Percentiles rank a stretch among this genome's conserved stretches.
phyloP scores from a whole-genome alignment of 176 grass and related monocot genomes.

The Eleusine indica region DNA sequence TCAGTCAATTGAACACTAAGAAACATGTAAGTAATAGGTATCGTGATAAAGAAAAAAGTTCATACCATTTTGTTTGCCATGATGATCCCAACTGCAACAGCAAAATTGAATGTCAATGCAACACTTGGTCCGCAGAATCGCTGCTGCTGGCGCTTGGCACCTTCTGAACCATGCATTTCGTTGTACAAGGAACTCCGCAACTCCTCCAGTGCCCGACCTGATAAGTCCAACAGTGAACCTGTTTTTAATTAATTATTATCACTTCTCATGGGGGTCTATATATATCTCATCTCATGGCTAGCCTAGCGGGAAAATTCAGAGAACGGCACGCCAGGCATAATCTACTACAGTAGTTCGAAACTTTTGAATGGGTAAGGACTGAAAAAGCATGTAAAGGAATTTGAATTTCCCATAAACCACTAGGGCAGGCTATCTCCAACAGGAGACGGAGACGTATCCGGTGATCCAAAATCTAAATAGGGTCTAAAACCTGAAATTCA shows the following conservation, averaged over 20 bases:
- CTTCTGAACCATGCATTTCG: constrained; percentile 87
- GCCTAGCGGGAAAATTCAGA: background rate
- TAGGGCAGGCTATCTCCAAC: background rate
- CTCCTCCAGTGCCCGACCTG: constrained; percentile 90
- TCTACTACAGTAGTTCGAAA: background rate
- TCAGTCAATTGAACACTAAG: too few relatives aligned
- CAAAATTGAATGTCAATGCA: constrained; percentile 94
- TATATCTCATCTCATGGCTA: background rate
- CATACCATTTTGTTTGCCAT: constrained; percentile 93
- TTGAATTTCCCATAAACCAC: background rate
- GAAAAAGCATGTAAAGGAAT: background rate
- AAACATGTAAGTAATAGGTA: background rate
- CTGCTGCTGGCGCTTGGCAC: constrained; percentile 83
- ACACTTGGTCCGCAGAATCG: constrained; percentile 84
- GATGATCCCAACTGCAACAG: constrained; percentile 94
- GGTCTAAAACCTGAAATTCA: too few relatives aligned
- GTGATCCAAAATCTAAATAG: too few relatives aligned
- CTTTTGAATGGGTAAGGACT: background rate
- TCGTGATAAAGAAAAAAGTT: background rate
- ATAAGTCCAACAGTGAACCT: background rate
- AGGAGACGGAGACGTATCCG: too few relatives aligned
- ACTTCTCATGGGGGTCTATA: background rate
- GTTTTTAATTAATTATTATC: constrained; percentile 8
- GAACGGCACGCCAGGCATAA: background rate
- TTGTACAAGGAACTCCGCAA: constrained; percentile 75